Conservation (phyloP, 2,329 filamentous ascomycete genomes). For the Talaromyces albobiverticillius region DNA sequence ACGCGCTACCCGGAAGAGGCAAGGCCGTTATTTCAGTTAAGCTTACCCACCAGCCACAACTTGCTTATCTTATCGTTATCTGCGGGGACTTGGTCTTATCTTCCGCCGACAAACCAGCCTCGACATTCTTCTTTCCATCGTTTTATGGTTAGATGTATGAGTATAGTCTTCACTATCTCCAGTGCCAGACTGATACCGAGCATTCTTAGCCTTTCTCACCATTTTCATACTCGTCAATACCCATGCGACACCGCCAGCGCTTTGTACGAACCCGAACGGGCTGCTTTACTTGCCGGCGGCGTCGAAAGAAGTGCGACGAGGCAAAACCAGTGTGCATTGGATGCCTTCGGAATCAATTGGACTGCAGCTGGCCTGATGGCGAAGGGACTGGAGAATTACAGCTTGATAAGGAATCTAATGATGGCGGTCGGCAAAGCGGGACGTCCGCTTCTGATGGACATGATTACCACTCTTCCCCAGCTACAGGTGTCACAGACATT, state of each 20-base stretch:
- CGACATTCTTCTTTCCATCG: no score
- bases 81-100: no score
- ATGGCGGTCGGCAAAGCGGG: neutral
- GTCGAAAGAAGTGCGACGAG: slow-evolving; percentile 6
- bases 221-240: neutral
- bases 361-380: neutral
- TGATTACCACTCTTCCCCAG: neutral
- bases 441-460: neutral
- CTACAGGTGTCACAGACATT: neutral
- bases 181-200: no score
- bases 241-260: neutral
- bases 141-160: no score
- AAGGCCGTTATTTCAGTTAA: no score
- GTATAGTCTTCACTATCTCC: no score
- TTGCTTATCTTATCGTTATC: no score
- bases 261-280: neutral
- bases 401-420: neutral
- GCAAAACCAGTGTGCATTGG: neutral
- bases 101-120: no score
- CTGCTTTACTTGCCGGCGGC: neutral
- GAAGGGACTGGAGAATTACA: neutral
- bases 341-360: slow-evolving; percentile 1
- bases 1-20: no score
- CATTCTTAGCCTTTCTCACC: neutral
- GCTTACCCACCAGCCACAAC: no score